phyloP scores from a whole-genome alignment of 768 basidiomycete species.

The Mycena olivaceomarginata region DNA sequence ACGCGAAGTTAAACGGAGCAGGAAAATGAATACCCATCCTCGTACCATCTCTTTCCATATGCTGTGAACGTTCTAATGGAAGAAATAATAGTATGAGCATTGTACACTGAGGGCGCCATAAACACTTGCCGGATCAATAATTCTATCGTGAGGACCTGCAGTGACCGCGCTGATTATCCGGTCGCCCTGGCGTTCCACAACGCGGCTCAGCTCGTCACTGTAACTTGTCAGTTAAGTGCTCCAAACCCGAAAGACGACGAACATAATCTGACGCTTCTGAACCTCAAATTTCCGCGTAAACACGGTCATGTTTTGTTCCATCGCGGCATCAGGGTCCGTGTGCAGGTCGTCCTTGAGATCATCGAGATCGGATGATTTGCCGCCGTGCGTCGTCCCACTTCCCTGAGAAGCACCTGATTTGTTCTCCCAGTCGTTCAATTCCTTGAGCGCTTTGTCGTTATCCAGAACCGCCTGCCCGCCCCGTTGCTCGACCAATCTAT shows the following conservation, averaged over 20 bases:
- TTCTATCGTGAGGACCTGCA: slow-evolving; percentile 36
- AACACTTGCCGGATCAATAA: slow-evolving; percentile 29
- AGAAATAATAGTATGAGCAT: neutral
- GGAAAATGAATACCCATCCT: too few relatives aligned
- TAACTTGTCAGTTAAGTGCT: neutral
- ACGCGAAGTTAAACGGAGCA: neutral
- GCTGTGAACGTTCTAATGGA: slow-evolving; percentile 28
- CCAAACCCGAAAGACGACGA: neutral
- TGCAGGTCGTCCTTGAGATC: slow-evolving; percentile 49
- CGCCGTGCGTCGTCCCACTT: neutral
- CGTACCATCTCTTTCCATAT: slow-evolving; percentile 39
- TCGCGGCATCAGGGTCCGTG: slow-evolving; percentile 48
- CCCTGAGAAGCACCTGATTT: slow-evolving; percentile 16
- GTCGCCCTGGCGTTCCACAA: slow-evolving; percentile 54
- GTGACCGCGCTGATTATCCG: slow-evolving; percentile 49
- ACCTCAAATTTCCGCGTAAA: slow-evolving; percentile 58
- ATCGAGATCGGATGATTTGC: slow-evolving; percentile 19
- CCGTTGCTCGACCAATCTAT: slow-evolving; percentile 44
- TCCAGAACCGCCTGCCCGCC: slow-evolving; percentile 49
- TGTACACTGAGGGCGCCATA: neutral
- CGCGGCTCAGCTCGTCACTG: slow-evolving; percentile 48
- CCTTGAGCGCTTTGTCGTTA: slow-evolving; percentile 48
- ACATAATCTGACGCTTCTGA: slow-evolving; percentile 52
- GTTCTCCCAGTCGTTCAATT: slow-evolving; percentile 45
- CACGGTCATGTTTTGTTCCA: slow-evolving; percentile 50